Conservation (phyloP, 1,284 basidiomycete genomes). For the Tylopilus sp. region DNA sequence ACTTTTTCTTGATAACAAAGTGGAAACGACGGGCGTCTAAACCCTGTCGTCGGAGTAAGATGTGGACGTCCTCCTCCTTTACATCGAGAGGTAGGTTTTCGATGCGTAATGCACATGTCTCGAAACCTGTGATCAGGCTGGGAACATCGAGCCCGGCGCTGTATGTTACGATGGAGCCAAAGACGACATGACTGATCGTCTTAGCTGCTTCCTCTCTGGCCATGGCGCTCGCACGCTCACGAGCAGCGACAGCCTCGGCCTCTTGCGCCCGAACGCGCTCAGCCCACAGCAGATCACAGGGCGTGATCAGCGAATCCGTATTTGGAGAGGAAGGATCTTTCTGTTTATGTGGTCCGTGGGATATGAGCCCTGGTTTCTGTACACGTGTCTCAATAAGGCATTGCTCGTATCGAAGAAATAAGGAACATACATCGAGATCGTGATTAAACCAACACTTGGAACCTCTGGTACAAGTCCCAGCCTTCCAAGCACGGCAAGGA, state of each 20-base stretch:
- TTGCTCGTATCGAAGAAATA: not conserved
- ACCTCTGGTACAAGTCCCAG: conserved; percentile 31
- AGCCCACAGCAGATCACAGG: not conserved
- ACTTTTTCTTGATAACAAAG: conserved; percentile 28
- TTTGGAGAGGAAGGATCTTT: not conserved
- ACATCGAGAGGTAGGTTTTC: conserved; percentile 41
- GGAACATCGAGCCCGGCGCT: conserved; percentile 44
- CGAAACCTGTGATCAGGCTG: conserved; percentile 45
- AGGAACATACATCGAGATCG: conserved; percentile 25
- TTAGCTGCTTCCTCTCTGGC: conserved; percentile 36
- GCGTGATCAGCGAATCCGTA: not conserved
- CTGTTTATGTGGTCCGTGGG: not conserved
- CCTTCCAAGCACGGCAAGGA: conserved; percentile 31
- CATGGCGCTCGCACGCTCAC: conserved; percentile 12
- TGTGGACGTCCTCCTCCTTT: conserved; percentile 36
- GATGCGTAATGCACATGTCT: conserved; percentile 44
- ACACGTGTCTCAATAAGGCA: not conserved
- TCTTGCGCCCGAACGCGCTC: conserved; percentile 1
- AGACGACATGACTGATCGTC: conserved; percentile 41
- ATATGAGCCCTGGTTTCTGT: conserved; percentile 5
- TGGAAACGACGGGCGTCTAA: conserved; percentile 34
- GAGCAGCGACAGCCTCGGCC: conserved; percentile 7
- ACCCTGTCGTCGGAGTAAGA: conserved; percentile 39
- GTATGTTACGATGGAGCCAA: conserved; percentile 46
- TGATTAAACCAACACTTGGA: conserved; percentile 26